Base-by-base conservation (phyloP, 257 asterid genomes). In the Eucommia ulmoides region DNA sequence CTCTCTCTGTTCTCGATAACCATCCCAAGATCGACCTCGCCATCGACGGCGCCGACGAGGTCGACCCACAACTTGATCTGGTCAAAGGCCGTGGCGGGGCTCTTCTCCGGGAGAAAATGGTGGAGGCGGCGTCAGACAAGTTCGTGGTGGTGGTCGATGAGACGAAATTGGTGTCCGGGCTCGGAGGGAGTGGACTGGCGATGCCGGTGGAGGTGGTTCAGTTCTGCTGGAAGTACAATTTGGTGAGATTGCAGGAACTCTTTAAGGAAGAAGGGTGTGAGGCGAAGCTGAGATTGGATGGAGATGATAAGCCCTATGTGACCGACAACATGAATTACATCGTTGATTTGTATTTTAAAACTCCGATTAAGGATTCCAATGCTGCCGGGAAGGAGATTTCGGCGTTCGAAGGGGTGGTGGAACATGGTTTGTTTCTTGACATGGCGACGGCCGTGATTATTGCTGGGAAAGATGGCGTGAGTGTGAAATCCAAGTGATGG, bases 51-150 rank as follows among this genome's bases (percentile, higher is more conserved):
- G 94, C 97, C 17, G 94, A 87, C 66, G 97, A 87, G 72, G 97
- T 87, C 14, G 94, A 87, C 63, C 93, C 94, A 0, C 67, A 76
- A 65, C 94, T 89, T 5, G 93, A 84, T 59, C 80, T 89, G 1
- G 94, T 89, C 20, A 89, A 89, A 64, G 97, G 97, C 41, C 89
- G 97, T 2, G 96, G 97, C 17, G 97, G 97, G 7, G 94, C 97
- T 12, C 75, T 89, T 2, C 38, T 89, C 12, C 65, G 97, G 1
- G 97, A 89, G 82, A 89, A 89, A 21, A 89, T 89, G 93, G 97
- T 89, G 20, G 97, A 85, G 60, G 93, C 97, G 2, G 96, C 97
- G 0, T 78, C 93, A 0, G 88, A 78, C 21, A 76, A 73, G 23
- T 89, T 89, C 23, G 96, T 89, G 0, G 97, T 89, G 2, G 93